Percentiles rank a stretch among this genome's conserved stretches.
These are phyloP conservation scores for Xylaria palmicola DNA, from an alignment of 495 filamentous ascomycete species.

Conservation along the genomic window DNA sequence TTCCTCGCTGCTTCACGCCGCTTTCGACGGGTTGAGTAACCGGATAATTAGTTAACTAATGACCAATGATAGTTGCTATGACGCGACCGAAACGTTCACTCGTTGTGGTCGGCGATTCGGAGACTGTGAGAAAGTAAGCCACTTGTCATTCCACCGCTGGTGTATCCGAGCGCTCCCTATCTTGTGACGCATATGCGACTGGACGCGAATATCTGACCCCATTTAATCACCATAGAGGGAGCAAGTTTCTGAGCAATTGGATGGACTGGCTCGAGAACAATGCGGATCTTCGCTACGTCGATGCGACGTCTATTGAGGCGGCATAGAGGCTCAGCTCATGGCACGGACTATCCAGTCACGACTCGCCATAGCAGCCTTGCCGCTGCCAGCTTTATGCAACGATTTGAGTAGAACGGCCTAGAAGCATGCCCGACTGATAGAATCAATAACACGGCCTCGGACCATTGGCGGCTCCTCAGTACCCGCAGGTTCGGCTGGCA, in stretches of 20 bases:
- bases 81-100: constrained; percentile 88
- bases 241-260: constrained; percentile 81
- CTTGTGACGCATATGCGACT: constrained; percentile 8
- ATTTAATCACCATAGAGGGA: constrained; percentile 50
- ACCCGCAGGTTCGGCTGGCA: constrained; percentile 1
- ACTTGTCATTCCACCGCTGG: constrained; percentile 10
- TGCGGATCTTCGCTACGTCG: constrained; percentile 81
- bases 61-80: constrained; percentile 68
- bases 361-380: neutral
- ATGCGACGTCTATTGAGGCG: constrained; percentile 55
- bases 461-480: neutral
- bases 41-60: neutral
- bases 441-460: neutral
- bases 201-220: constrained; percentile 5
- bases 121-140: constrained; percentile 75
- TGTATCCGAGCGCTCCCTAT: neutral
- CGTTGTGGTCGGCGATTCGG: constrained; percentile 88
- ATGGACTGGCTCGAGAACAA: constrained; percentile 85
- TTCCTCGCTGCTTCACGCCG: neutral
- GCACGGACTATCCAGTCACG: constrained; percentile 11
- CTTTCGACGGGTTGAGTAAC: neutral
- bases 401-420: neutral
- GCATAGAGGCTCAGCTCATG: constrained; percentile 14
- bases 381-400: constrained; percentile 3
- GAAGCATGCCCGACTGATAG: neutral